Base-by-base conservation (phyloP, 768 basidiomycete species). In the Multifurca ochricompacta region DNA sequence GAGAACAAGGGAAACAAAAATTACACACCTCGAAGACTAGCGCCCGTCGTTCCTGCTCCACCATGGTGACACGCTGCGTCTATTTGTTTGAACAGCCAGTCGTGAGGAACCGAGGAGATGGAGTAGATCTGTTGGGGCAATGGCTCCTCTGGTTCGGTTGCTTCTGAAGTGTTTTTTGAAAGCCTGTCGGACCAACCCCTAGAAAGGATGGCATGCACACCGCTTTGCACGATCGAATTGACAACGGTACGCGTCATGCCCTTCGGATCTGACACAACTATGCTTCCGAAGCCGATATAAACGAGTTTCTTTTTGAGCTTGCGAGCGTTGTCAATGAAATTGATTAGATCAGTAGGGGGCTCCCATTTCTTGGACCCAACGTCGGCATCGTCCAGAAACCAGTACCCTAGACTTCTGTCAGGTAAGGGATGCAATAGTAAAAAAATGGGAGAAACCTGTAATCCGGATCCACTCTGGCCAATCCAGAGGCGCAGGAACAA, bases 381-480 rank as follows among this genome's bases (percentile, higher is more conserved):
- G 57, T 94, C 89, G 6, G 94, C 90, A 59, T 91, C 90, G 48
- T 95, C 82, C 42, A 99, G 77, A 79, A 92, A 94, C 95, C 95
- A 99, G 68, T 96, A 98, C 8, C 95, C 95, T 90, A 46, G 8
- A 60, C 27, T 36, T 25, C 21, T 14, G 49, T 52, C 45, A 35
- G 50, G 34, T 21, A 42, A 39, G 28, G 28, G 13, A 47, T 10
- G n/a, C 23, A 51, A 37, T 40, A 49, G 13, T 23, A 45, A 18
- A 45, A 18, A 10, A 40, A 36, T 25, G 14, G 25, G 14, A 51
- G 25, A 21, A 8, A 87, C 90, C 91, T 58, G 92, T 92, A 1
- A 94, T 81, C 37, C 89, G 85, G 59, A 98, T 97, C 92, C 94
- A 97, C 69, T 99, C 95, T 4, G 93, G 91, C 96, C 96, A 99